Evolutionary conservation across 2,329 filamentous ascomycete species (phyloP).

Genomic region (Cercospora brassicicola): DNA sequence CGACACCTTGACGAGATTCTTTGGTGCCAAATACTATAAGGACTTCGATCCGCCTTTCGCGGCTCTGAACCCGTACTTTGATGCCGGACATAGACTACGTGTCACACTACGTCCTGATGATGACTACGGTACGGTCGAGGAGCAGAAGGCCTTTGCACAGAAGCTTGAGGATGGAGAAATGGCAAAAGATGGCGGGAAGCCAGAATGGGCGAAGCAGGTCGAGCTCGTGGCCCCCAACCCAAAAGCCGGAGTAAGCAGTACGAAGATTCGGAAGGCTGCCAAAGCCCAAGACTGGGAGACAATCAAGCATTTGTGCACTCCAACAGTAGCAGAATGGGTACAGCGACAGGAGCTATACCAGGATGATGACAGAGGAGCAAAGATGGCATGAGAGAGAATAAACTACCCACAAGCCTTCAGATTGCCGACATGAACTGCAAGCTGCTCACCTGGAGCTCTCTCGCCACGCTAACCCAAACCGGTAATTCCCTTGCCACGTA

Average conservation of each 20-base stretch:
- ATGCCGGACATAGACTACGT: conserved; percentile 57
- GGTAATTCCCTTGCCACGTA: conserved; percentile 4
- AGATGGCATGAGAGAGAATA: conserved; percentile 32
- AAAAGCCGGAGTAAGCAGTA: conserved; percentile 56
- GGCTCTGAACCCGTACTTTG: conserved; percentile 64
- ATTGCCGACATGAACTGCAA: not conserved
- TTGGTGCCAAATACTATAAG: conserved; percentile 74
- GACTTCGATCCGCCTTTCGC: conserved; percentile 49
- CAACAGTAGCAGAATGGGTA: conserved; percentile 60
- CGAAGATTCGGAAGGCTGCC: conserved; percentile 62
- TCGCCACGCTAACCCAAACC: not conserved
- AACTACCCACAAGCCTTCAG: not conserved
- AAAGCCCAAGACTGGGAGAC: conserved; percentile 49
- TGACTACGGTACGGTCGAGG: conserved; percentile 58
- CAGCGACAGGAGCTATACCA: conserved; percentile 57
- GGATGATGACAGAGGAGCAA: conserved; percentile 32
- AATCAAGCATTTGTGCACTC: conserved; percentile 58
- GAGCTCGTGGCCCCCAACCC: conserved; percentile 58
- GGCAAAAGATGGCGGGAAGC: conserved; percentile 56
- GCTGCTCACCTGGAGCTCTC: not conserved
- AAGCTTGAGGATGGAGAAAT: conserved; percentile 50
- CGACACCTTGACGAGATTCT: conserved; percentile 72
- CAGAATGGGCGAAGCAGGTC: conserved; percentile 61
- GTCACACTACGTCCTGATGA: conserved; percentile 65
- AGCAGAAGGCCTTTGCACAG: conserved; percentile 58